These are phyloP conservation scores for Cystofilobasidium macerans DNA, from an alignment of 768 basidiomycete species.

Conservation along the genomic window DNA sequence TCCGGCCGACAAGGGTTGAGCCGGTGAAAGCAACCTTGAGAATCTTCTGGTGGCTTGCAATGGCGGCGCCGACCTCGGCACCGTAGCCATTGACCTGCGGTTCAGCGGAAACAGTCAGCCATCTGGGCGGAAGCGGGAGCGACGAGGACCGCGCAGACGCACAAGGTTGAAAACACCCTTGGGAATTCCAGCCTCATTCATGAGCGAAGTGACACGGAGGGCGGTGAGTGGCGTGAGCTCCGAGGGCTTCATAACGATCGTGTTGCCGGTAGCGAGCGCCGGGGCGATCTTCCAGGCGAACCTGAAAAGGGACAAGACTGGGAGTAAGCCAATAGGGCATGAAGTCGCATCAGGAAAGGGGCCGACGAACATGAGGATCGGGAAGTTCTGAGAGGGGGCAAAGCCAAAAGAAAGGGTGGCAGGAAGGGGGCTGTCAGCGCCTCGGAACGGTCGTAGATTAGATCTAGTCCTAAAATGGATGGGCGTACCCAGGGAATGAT, in stretches of 20 bases:
- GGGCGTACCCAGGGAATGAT: too few species aligned
- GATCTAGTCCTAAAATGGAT: too few species aligned
- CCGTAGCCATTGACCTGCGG: slow-evolving; percentile 27
- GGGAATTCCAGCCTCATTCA: slow-evolving; percentile 28
- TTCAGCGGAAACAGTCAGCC: slow-evolving; percentile 18
- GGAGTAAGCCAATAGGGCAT: too few species aligned
- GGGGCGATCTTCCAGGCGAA: background rate
- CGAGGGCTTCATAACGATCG: slow-evolving; percentile 29
- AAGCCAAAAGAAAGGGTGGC: too few species aligned
- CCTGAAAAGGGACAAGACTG: background rate
- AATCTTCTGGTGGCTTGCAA: slow-evolving; percentile 26
- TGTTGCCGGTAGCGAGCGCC: slow-evolving; percentile 30
- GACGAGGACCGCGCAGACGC: background rate
- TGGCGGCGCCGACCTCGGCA: slow-evolving; percentile 26
- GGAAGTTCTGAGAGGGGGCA: slow-evolving; percentile 24
- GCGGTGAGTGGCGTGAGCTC: slow-evolving; percentile 26
- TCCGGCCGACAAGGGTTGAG: slow-evolving; percentile 24
- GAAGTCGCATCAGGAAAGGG: too few species aligned
- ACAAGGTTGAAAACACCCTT: slow-evolving; percentile 29
- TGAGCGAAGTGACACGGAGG: slow-evolving; percentile 19
- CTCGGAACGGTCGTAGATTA: background rate
- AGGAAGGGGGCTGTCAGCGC: background rate
- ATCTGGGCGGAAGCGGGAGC: background rate
- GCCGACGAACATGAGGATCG: slow-evolving; percentile 30
- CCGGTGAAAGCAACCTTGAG: slow-evolving; percentile 34